phyloP scores from a whole-genome alignment of 2,329 filamentous ascomycete genomes.

The Mycogone perniciosa region DNA sequence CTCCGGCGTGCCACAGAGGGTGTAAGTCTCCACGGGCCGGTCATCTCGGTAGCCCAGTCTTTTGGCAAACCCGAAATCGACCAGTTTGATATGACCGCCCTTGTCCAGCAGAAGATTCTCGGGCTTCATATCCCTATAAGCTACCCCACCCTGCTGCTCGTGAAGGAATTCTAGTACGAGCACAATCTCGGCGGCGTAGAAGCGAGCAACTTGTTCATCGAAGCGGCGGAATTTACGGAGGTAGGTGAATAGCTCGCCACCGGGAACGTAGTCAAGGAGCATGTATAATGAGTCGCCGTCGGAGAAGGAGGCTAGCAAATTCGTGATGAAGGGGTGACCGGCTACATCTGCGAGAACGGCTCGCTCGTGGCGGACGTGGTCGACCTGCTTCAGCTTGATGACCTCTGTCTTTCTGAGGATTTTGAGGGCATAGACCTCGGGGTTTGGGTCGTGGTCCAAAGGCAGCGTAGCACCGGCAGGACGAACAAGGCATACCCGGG shows the following conservation, averaged over 20 bases:
- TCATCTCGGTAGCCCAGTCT: constrained; percentile 54
- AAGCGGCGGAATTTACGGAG: constrained; percentile 71
- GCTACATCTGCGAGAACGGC: constrained; percentile 70
- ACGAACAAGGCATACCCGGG: constrained; percentile 71
- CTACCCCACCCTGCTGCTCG: constrained; percentile 68
- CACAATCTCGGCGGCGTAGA: constrained; percentile 80
- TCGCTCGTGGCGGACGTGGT: constrained; percentile 80
- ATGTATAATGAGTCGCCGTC: constrained; percentile 75
- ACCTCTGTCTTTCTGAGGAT: constrained; percentile 68
- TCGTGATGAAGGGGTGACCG: constrained; percentile 78
- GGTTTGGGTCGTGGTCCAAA: constrained; percentile 29
- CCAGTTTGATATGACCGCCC: constrained; percentile 73
- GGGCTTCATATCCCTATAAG: constrained; percentile 76
- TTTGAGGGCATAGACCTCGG: constrained; percentile 70
- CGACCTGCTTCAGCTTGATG: constrained; percentile 77
- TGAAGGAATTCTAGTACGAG: constrained; percentile 76
- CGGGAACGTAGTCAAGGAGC: constrained; percentile 76
- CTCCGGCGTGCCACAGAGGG: constrained; percentile 75
- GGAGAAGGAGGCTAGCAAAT: constrained; percentile 70
- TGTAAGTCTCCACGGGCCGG: constrained; percentile 64
- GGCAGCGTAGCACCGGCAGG: constrained; percentile 45
- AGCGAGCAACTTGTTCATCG: constrained; percentile 69
- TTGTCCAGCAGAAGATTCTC: constrained; percentile 75
- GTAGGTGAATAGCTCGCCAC: constrained; percentile 80
- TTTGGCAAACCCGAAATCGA: constrained; percentile 83